Conservation (phyloP, 768 basidiomycete species). For the Russula emetica region DNA sequence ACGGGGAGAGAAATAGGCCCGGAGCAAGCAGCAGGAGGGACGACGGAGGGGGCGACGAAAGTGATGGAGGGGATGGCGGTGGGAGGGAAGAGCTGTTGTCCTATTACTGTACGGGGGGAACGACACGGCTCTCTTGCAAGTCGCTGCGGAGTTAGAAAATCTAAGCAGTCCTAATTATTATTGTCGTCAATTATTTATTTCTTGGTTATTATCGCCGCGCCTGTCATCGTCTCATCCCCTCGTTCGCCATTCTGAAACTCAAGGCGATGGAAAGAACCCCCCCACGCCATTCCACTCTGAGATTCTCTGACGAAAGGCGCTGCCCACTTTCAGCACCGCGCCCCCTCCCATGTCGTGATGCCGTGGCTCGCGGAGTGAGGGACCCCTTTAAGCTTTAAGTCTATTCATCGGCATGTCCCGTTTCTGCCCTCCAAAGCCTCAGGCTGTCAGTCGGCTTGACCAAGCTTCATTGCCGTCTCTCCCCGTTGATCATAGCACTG, state of each 20-base stretch:
- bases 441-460: not conserved
- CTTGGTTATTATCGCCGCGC: not conserved
- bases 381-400: constrained; percentile 8
- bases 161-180: not conserved
- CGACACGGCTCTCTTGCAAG: constrained; percentile 25
- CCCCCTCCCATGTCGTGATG: not conserved
- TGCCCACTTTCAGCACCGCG: not conserved
- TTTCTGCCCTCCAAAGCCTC: constrained; percentile 2
- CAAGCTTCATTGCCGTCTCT: constrained; percentile 5
- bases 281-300: constrained; percentile 2
- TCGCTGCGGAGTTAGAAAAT: constrained; percentile 27
- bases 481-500: constrained; percentile 13
- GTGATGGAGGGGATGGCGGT: constrained; percentile 29
- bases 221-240: not conserved
- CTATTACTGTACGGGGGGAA: constrained; percentile 17
- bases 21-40: constrained; percentile 20
- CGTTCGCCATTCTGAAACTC: not conserved
- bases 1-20: constrained; percentile 5
- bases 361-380: constrained; percentile 19
- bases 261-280: not conserved
- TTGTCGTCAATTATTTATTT: constrained; percentile 11
- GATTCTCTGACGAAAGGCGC: not conserved
- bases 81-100: constrained; percentile 30
- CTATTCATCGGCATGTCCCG: constrained; percentile 20
- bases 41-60: constrained; percentile 20